Conservation (phyloP, 1,284 basidiomycete species). For the Fomes fomentarius region DNA sequence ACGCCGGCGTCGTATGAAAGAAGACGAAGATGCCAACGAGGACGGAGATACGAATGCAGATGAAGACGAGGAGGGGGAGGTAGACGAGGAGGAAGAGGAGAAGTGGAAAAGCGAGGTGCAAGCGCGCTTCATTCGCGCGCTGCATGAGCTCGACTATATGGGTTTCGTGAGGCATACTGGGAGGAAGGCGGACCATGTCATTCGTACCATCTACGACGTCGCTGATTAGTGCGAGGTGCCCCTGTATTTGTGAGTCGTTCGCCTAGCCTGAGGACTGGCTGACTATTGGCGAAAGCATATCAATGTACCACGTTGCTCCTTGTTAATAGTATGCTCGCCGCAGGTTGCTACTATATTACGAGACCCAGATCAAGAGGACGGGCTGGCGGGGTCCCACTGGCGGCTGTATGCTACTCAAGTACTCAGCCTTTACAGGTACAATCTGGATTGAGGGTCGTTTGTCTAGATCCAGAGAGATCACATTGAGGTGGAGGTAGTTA, state of each 20-base stretch:
- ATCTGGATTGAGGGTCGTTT: too few species aligned
- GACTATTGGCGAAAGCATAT: too few species aligned
- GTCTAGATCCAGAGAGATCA: too few species aligned
- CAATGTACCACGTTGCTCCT: too few species aligned
- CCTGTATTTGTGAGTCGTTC: not conserved
- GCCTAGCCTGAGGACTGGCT: too few species aligned
- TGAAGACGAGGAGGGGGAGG: conserved; percentile 37
- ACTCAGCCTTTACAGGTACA: too few species aligned
- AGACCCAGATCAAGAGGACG: too few species aligned
- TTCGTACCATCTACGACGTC: conserved; percentile 68
- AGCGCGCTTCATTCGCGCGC: conserved; percentile 72
- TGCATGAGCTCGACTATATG: conserved; percentile 79
- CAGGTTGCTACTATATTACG: too few species aligned
- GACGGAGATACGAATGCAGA: conserved; percentile 22
- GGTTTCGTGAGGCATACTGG: conserved; percentile 80
- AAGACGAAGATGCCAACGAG: conserved; percentile 20
- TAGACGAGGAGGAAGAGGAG: conserved; percentile 45
- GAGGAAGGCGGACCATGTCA: conserved; percentile 74
- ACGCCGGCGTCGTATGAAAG: conserved; percentile 2
- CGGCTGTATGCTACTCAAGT: too few species aligned
- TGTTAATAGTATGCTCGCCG: too few species aligned
- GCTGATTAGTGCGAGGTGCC: conserved; percentile 38
- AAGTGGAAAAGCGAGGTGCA: conserved; percentile 67
- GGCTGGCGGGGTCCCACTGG: too few species aligned
- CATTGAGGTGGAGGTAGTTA: too few species aligned